phyloP scores from a whole-genome alignment of 2,329 filamentous ascomycete species.

The Diaporthe longicolla region DNA sequence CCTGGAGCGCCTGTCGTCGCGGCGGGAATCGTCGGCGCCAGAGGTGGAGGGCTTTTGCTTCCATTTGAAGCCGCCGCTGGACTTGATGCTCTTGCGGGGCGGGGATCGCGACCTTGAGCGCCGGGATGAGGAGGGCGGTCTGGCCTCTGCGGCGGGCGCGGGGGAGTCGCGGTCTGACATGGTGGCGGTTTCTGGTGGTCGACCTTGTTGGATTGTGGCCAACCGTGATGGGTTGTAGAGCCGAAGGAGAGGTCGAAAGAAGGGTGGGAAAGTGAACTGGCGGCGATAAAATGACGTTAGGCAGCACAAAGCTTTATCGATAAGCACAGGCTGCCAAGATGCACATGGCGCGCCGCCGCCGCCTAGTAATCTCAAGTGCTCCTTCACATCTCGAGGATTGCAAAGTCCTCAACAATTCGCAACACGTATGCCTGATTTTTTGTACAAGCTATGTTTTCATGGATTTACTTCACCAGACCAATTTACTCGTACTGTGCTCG shows the following conservation, averaged over 20 bases:
- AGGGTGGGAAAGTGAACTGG: not conserved
- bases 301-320: conserved; percentile 33
- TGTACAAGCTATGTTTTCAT: no score
- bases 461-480: no score
- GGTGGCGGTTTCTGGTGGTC: not conserved
- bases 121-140: conserved; percentile 1
- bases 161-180: conserved; percentile 32
- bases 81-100: conserved; percentile 38
- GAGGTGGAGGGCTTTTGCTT: conserved; percentile 47
- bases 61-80: conserved; percentile 49
- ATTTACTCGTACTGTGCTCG: no score
- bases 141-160: conserved; percentile 26
- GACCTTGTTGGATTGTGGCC: not conserved
- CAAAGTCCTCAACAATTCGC: no score
- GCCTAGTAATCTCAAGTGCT: no score
- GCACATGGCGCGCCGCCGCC: not conserved
- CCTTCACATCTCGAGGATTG: no score
- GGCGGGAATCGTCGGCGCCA: conserved; percentile 43
- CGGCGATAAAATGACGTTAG: not conserved
- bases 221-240: not conserved
- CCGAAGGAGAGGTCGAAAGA: not conserved
- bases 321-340: not conserved
- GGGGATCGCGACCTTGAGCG: conserved; percentile 36
- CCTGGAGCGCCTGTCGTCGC: conserved; percentile 32
- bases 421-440: no score